phyloP scores from a whole-genome alignment of 441 rosid genomes.

The Syzygium malaccense region DNA sequence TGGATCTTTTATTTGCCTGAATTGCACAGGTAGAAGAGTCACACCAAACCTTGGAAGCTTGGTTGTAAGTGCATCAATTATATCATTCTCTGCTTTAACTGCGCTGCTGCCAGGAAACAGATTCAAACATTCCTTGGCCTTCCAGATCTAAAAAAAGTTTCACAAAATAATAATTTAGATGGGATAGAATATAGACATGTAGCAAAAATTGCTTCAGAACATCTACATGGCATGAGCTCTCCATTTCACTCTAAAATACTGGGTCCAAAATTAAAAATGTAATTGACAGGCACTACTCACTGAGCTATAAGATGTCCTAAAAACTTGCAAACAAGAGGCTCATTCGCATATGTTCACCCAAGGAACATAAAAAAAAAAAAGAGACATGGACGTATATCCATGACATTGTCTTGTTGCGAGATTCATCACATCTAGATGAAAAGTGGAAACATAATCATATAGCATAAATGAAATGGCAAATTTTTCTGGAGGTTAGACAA shows the following conservation, averaged over 20 bases:
- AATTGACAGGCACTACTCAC: background rate
- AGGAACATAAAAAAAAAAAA: background rate
- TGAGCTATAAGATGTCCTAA: background rate
- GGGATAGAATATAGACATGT: background rate
- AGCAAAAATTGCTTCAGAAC: background rate
- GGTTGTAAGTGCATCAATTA: constrained; percentile 78
- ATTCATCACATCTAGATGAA: background rate
- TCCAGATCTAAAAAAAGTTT: constrained; percentile 73
- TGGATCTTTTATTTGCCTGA: constrained; percentile 93
- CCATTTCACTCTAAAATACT: background rate
- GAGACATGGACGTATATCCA: background rate
- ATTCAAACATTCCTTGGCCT: constrained; percentile 93
- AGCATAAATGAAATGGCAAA: background rate
- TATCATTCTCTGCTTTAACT: constrained; percentile 81
- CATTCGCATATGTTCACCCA: background rate
- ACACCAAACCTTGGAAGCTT: constrained; percentile 97
- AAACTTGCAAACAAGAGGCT: background rate
- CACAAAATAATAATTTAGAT: constrained; percentile 6
- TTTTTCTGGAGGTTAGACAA: background rate
- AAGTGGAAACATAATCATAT: background rate
- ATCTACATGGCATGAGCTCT: background rate
- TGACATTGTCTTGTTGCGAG: background rate
- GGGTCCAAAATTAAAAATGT: background rate
- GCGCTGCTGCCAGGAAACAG: constrained; percentile 76
- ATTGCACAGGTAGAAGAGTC: constrained; percentile 85